phyloP scores from a whole-genome alignment of 768 basidiomycete genomes.

The Myochromella boudieri region DNA sequence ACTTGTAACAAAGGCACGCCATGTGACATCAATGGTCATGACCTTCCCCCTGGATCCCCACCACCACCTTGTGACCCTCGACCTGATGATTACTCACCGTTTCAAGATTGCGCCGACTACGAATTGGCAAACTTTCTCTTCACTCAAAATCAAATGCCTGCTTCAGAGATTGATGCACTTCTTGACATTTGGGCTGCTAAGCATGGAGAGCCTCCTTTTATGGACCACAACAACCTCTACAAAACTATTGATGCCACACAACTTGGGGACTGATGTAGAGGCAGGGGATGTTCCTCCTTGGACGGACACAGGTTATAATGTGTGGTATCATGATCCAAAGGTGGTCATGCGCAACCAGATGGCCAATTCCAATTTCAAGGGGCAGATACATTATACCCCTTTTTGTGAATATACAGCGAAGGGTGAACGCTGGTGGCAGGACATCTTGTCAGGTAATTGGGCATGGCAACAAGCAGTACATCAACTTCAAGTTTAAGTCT shows the following conservation, averaged over 20 bases:
- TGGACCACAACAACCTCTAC: no score
- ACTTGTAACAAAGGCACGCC: no score
- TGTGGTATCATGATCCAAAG: conserved; percentile 32
- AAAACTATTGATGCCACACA: conserved; percentile 30
- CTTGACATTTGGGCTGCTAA: conserved; percentile 9
- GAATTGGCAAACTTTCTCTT: conserved; percentile 7
- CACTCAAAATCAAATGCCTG: conserved; percentile 5
- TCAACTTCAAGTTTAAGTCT: no score
- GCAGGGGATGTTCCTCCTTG: conserved; percentile 26
- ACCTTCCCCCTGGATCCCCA: conserved; percentile 1
- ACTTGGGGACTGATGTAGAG: conserved; percentile 28
- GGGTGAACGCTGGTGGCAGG: conserved; percentile 22
- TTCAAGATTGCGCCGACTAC: background rate
- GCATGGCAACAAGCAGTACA: no score
- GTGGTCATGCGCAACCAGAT: conserved; percentile 25
- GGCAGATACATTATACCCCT: conserved; percentile 30
- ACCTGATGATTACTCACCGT: conserved; percentile 2
- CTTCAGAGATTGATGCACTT: conserved; percentile 1
- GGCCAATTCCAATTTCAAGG: conserved; percentile 31
- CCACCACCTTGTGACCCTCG: background rate
- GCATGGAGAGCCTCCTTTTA: conserved; percentile 17
- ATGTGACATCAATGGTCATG: background rate
- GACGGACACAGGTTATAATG: conserved; percentile 27
- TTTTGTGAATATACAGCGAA: conserved; percentile 21
- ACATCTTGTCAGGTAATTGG: conserved; percentile 42